These are phyloP conservation scores for Leishmania major DNA, from an alignment of 208 protist species.

Conservation along the genomic window DNA sequence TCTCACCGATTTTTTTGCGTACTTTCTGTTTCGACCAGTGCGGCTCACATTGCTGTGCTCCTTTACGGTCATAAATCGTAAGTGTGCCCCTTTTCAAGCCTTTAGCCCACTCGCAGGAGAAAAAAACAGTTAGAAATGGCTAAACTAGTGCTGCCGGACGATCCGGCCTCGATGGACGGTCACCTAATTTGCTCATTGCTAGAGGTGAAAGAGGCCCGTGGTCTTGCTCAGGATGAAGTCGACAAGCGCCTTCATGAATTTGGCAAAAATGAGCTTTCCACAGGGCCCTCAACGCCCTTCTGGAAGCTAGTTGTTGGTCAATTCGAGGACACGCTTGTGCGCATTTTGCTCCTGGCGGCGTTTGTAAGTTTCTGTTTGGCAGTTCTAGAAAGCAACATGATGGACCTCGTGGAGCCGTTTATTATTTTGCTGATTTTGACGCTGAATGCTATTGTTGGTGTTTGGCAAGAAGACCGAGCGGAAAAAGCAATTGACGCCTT, in stretches of 20 bases:
- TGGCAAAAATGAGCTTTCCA: slow-evolving; percentile 71
- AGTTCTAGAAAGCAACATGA: slow-evolving; percentile 60
- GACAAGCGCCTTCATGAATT: slow-evolving; percentile 51
- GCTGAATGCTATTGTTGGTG: slow-evolving; percentile 92
- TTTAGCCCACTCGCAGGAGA: background rate
- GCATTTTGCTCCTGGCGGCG: slow-evolving; percentile 84
- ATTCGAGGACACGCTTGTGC: slow-evolving; percentile 92
- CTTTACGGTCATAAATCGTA: background rate
- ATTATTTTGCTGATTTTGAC: slow-evolving; percentile 96
- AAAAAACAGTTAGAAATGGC: slow-evolving; percentile 10
- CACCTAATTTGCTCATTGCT: slow-evolving; percentile 20
- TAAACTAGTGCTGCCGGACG: slow-evolving; percentile 24
- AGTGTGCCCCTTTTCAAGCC: background rate
- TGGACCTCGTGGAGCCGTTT: slow-evolving; percentile 92
- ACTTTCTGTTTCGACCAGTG: background rate
- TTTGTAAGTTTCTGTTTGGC: slow-evolving; percentile 85
- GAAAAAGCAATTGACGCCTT: slow-evolving; percentile 91
- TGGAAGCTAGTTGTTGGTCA: slow-evolving; percentile 84
- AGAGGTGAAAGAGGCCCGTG: slow-evolving; percentile 7
- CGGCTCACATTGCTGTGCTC: background rate
- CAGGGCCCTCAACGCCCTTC: slow-evolving; percentile 64
- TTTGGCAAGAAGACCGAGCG: slow-evolving; percentile 93
- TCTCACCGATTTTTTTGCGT: background rate
- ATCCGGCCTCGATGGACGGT: slow-evolving; percentile 26
- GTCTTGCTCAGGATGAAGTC: slow-evolving; percentile 35